Evolutionary conservation across 1,139 yeast species (phyloP), one percentile per base, ranked within the genome.

Genomic region (Hansenula lynferdii): DNA sequence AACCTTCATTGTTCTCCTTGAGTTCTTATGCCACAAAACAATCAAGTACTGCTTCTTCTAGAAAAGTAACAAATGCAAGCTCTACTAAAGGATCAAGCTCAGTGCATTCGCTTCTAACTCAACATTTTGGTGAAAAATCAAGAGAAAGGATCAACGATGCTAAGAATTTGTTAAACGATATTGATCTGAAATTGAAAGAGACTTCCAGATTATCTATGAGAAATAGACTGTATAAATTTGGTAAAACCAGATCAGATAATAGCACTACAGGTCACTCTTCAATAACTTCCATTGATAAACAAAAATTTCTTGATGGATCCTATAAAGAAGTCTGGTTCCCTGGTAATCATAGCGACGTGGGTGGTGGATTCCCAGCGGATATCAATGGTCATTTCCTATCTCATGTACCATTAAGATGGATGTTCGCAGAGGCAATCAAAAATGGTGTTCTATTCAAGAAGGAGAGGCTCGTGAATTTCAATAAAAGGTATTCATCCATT

Each of bases 261-360:
- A 17, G 16, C 16, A n/a, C n/a, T n/a, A 25, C 4, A 16, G 14
- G 18, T 17, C 20, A 14, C 10, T 6, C 28, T 16, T 23, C 24
- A 36, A 14, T 17, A 39, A 3, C 36, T 35, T 9, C 11, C 38
- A 17, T 37, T 24, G 53, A 49, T 30, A 47, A 47, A 22, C 22
- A 40, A 2, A 50, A 44, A 23, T 34, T 49, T 3, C 27, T 51
- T 16, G 42, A 36, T 27, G 54, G 52, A 8, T 52, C 50, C 11
- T 51, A 43, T 30, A 49, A 51, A 36, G 57, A 51, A 29, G n/a
- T 48, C 35, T 79, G 80, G 79, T 80, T 80, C 50, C 75, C 83
- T 1, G 86, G 86, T 1, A 76, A 75, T 51, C 86, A 80, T 56
- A 67, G 80, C 4, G 85, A 80, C 54, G 60, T 76, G 42, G 85